Evolutionary conservation across 768 basidiomycete genomes (phyloP), one percentile per base, ranked within the genome.

Genomic region (Tubosaeta brunneosetosa): DNA sequence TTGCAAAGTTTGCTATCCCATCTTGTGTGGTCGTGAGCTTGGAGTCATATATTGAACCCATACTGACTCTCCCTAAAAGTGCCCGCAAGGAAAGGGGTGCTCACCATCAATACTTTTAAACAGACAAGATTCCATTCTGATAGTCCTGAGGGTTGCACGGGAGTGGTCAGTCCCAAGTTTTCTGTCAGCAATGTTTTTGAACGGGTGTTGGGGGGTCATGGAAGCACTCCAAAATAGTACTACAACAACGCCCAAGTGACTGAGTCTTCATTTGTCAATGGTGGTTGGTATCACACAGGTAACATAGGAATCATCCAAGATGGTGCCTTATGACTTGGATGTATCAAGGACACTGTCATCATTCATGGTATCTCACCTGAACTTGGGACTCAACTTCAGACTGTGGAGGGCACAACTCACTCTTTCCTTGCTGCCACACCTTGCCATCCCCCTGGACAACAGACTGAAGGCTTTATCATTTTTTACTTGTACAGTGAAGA

Each of bases 1-100:
- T 99, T 13, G 82, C 91, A n/a, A 93, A 94, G 65, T 86, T 91
- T 53, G 88, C 94, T 0, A 89, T 97, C n/a, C 95, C 95, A 0
- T 80, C 90, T 0, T 79, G 86, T 3, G 89, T 97, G 11, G 91
- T 99, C 0, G 88, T 90, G 1, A 86, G 86, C 58, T 69, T 97
- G 51, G 90, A 94, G 51, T 71, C 82, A 49, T 67, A 77, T 62
- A 51, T 66, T 13, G 81, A 81, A 48, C 76, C 77, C 3, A 70
- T 76, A 26, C 85, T 85, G 0, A 83, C 88, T 0, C 79, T 85
- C 80, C n/a, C 86, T 91, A 6, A 97, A 77, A 51, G 85, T 87
- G 0, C 89, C 90, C 0, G 91, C 88, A 9, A 97, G 77, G 66
- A 89, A 89, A 26, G 91, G 71, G 1, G 89, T 84, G 86, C 25